phyloP scores from a whole-genome alignment of 805 yeast genomes.

The Candida koratica region DNA sequence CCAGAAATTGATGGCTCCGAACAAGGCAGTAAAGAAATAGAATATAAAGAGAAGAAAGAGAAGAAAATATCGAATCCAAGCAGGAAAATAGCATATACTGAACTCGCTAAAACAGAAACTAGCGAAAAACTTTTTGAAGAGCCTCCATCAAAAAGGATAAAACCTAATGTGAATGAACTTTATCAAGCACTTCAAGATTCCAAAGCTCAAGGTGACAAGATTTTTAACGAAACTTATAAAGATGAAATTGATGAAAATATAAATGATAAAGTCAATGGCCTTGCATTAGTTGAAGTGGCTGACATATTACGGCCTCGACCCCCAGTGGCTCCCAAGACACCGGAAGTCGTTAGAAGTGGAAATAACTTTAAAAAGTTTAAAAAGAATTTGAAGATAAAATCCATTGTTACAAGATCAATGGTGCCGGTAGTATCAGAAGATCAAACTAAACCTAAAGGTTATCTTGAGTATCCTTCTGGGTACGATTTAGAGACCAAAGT shows the following conservation, averaged over 20 bases:
- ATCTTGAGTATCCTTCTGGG: background rate
- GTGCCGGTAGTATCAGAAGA: constrained; percentile 15
- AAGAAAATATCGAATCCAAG: constrained; percentile 2
- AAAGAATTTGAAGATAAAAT: constrained; percentile 19
- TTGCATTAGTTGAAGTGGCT: constrained; percentile 31
- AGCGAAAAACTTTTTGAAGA: constrained; percentile 2
- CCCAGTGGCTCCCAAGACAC: background rate
- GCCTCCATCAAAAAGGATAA: constrained; percentile 1
- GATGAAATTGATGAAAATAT: constrained; percentile 11
- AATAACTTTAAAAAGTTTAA: constrained; percentile 32
- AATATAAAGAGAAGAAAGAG: background rate
- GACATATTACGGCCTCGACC: constrained; percentile 18
- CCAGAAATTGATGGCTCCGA: background rate
- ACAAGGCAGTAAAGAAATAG: background rate
- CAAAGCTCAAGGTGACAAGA: constrained; percentile 21
- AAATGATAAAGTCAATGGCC: constrained; percentile 17
- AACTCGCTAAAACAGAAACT: constrained; percentile 1
- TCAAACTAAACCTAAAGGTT: background rate
- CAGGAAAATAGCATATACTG: background rate
- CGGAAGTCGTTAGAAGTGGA: constrained; percentile 8
- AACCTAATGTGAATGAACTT: constrained; percentile 10
- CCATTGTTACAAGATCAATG: constrained; percentile 20
- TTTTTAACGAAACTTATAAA: constrained; percentile 21
- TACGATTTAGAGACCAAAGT: constrained; percentile 1
- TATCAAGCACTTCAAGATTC: constrained; percentile 29